Evolutionary conservation across 2,329 filamentous ascomycete genomes (phyloP), one percentile per base, ranked within the genome.

Genomic region (Aureobasidium sp.): DNA sequence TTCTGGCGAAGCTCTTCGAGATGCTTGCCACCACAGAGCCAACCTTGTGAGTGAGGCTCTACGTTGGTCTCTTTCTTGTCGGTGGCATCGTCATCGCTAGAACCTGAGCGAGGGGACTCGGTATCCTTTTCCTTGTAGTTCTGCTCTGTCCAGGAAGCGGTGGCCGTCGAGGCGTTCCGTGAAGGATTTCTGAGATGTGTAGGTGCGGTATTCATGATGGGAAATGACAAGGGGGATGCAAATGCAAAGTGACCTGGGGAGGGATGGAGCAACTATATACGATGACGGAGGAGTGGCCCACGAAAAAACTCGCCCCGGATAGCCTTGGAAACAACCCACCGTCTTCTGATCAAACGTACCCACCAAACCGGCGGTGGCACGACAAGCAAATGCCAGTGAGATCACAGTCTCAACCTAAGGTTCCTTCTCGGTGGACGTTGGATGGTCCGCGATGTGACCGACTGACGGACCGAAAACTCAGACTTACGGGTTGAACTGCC

Each of bases 21-120:
- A 62, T 71, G 75, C 51, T 71, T 72, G 39, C 76, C 76, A 63
- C 77, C 77, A 37, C 70, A 72, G 36, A 79, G 34, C 62, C 62
- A 62, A 12, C 60, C 60, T 48, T 62, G 50, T 6, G 50, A 48
- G 15, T 55, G 60, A 47, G 50, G 39, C 39, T 62, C 50, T 41
- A 55, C 50, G 29, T 62, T 41, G 37, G 50, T 46, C 42, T 62
- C 60, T 32, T 53, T 39, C 60, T 62, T 51, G n/a, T 51, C 51
- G 32, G 50, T 41, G 32, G 39, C 41, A 42, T 20, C 23, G 1
- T 46, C 48, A 27, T 44, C 48, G 17, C 23, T 47, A 6, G 60
- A 62, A 15, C 27, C 41, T 20, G 60, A 62, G 8, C 50, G 50
- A 53, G 50, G 41, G 9, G 34, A 51, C 20, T 62, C 50, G 39